Base-by-base conservation (phyloP, 1,284 basidiomycete genomes). In the Ganoderma lucidum region DNA sequence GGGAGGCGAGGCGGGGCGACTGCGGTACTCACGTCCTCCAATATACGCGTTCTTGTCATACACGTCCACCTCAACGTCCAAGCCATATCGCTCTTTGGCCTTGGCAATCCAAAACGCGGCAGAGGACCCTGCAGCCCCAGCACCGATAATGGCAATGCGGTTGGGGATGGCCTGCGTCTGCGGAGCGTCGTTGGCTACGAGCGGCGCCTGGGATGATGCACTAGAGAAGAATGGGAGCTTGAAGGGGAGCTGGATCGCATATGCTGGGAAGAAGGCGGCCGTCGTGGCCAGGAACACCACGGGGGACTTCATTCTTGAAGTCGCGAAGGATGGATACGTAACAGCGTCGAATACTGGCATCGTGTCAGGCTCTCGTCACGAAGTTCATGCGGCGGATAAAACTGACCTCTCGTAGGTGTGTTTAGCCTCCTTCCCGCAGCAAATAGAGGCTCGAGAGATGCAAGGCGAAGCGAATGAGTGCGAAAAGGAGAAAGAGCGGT, bases 71-170 rank as follows among this genome's bases (percentile, higher is more conserved):
- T 94, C 89, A 4, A 96, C 81, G 64, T 90, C 85, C 32, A 93
- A 78, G 1, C 88, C 90, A 64, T 86, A 87, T 41, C 92, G 82
- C 70, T 91, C 83, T 75, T 90, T 91, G 17, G 93, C 93, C 75
- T 92, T 92, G 6, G 86, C 83, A 63, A 97, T 87, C 90, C 95
- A 96, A 80, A 95, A 96, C 0, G 96, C 94, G 10, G 96, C 93
- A 14, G 93, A 91, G 12, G 89, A 90, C 2, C 96, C 96, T 9
- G 87, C 93, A 9, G 96, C 94, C 28, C 96, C 96, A 0, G 96
- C 95, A 45, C 96, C 96, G 56, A 97, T 88, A 75, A 97, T 90
- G 8, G 96, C 96, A 71, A 97, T 71, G 60, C 77, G 74, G 69
- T 76, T 77, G 0, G 70, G 68, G 68, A 77, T 48, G 2, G 55